phyloP scores from a whole-genome alignment of 768 basidiomycete species.

The Gelatoporia subvermispora region DNA sequence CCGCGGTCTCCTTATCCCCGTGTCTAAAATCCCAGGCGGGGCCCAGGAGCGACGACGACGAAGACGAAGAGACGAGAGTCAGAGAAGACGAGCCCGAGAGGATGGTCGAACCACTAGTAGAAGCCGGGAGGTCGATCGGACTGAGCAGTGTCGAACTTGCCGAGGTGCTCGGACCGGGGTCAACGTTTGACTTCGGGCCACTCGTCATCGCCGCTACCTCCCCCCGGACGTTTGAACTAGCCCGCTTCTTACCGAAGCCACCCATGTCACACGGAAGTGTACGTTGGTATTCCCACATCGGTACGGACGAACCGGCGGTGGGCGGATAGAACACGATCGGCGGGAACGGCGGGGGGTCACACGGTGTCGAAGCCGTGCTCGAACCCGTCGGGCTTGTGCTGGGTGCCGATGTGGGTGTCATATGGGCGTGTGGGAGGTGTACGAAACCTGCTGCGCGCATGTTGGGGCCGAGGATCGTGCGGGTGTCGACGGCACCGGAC shows the following conservation, averaged over 20 bases:
- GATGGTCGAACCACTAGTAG: constrained; percentile 1
- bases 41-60: neutral
- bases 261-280: neutral
- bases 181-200: neutral
- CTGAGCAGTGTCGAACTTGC: neutral
- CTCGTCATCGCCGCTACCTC: too few relatives aligned
- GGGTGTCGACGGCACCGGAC: constrained; percentile 22
- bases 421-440: constrained; percentile 15
- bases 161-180: neutral
- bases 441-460: constrained; percentile 26
- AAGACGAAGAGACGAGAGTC: neutral
- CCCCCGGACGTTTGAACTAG: too few relatives aligned
- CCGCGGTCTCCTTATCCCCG: neutral
- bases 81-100: neutral
- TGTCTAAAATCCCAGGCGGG: neutral
- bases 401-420: neutral
- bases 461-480: constrained; percentile 20
- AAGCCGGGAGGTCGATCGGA: too few relatives aligned
- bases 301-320: constrained; percentile 3
- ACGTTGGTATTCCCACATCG: constrained; percentile 23
- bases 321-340: constrained; percentile 21
- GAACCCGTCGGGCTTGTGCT: neutral
- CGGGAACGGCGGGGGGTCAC: constrained; percentile 23
- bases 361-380: constrained; percentile 16
- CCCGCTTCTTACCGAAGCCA: too few relatives aligned